Evolutionary conservation across 768 basidiomycete genomes (phyloP), one percentile per base, ranked within the genome.

Genomic region (Suillus discolor): DNA sequence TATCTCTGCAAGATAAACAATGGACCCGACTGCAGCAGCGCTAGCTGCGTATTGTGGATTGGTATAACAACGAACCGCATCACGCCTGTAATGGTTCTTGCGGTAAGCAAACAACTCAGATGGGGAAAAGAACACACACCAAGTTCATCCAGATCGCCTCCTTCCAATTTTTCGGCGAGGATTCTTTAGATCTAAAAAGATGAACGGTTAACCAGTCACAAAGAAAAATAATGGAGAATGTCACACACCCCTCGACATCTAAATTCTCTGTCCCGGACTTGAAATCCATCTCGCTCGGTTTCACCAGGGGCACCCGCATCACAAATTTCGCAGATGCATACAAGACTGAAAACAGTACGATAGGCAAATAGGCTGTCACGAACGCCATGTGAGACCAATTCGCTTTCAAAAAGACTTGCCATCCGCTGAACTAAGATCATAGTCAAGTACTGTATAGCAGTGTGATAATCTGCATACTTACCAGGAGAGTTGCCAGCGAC

Each of bases 331-430:
- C 49, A 51, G 49, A 25, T 15, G 7, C 6, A 25, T 51, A 51
- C 49, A 51, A 16, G 5, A 51, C 25, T 3, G 23, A 23, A 2
- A 51, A 51, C 25, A 51, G 25, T 6, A 25, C 23, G 25, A 51
- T 6, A 25, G 25, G 25, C 13, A 51, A 8, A 51, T 25, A 51
- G 7, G 49, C 25, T 15, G 49, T 51, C 23, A 51, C 13, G 15
- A 51, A 51, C 25, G 15, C 25, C 15, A 25, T 23, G 4, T 7
- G 25, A 25, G 49, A 25, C 49, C 49, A 51, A 15, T 51, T 51
- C 3, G 23, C 49, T 51, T 51, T 51, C 49, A 51, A 51, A 16
- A 51, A 51, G 49, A 51, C 49, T 51, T 51, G 49, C 49, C 49
- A 51, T 51, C 49, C 49, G 49, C 23, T 51, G 49, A 51, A 51